phyloP scores from a whole-genome alignment of 116 monocot species.

The Trichopus zeylanicus region DNA sequence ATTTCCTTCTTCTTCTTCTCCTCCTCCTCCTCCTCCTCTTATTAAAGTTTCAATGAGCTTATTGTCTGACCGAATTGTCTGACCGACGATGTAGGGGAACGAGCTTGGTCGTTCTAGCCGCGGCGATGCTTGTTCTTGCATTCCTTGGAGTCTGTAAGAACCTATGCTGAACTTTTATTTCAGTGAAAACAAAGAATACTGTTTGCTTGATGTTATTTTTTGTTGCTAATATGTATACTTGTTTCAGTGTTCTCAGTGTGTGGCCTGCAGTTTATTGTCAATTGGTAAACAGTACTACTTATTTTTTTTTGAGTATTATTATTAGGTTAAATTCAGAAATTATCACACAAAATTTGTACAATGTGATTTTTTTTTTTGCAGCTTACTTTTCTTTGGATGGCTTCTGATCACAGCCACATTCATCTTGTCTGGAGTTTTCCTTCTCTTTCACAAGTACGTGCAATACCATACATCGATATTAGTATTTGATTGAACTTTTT shows the following conservation, averaged over 20 bases:
- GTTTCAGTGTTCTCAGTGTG: slow-evolving; percentile 68
- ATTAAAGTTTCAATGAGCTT: too few relatives aligned
- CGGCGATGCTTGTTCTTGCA: slow-evolving; percentile 62
- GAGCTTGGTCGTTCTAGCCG: slow-evolving; percentile 48
- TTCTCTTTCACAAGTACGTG: slow-evolving; percentile 80
- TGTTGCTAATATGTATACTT: not conserved
- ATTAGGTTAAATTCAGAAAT: not conserved
- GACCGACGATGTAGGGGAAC: slow-evolving; percentile 48
- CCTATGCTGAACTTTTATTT: not conserved
- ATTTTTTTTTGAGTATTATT: not conserved
- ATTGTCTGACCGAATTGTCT: too few relatives aligned
- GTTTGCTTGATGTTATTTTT: not conserved
- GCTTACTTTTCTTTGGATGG: slow-evolving; percentile 69
- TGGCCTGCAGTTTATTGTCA: slow-evolving; percentile 55
- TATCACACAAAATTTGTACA: not conserved
- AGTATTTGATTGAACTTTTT: not conserved
- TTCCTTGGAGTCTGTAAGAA: slow-evolving; percentile 41
- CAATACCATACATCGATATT: too few relatives aligned
- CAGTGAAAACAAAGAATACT: not conserved
- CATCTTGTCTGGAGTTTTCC: slow-evolving; percentile 59
- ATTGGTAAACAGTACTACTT: slow-evolving; percentile 36
- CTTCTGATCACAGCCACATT: slow-evolving; percentile 66
- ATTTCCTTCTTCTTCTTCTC: not conserved
- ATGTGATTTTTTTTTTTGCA: slow-evolving; percentile 25
- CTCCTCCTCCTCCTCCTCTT: not conserved